Evolutionary conservation across 164 flowering plant species (phyloP).

Genomic region (Piper betle): DNA sequence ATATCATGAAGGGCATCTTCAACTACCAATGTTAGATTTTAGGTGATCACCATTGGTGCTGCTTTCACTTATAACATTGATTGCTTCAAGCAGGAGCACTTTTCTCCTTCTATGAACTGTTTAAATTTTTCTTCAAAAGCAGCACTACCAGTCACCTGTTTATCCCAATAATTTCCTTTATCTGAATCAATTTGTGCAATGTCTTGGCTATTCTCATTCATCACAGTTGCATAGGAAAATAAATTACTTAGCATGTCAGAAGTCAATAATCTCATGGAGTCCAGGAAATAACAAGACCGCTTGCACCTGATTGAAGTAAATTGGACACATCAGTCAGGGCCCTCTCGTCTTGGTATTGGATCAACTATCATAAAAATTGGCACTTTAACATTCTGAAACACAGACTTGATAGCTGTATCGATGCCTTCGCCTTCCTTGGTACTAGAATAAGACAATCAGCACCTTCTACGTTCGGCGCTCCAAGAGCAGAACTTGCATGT

Average conservation of each 20-base stretch:
- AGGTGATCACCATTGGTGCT: slow-evolving; percentile 91
- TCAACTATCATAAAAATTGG: slow-evolving; percentile 47
- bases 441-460: slow-evolving; percentile 71
- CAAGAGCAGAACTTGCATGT: slow-evolving; percentile 40
- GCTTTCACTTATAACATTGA: slow-evolving; percentile 58
- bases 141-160: slow-evolving; percentile 32
- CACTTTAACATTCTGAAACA: slow-evolving; percentile 41
- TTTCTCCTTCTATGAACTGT: slow-evolving; percentile 55
- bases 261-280: slow-evolving; percentile 30
- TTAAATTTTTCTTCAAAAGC: slow-evolving; percentile 54
- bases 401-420: slow-evolving; percentile 18
- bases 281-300: slow-evolving; percentile 66
- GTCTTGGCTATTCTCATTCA: slow-evolving; percentile 11
- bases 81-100: slow-evolving; percentile 47
- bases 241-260: slow-evolving; percentile 33
- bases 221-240: slow-evolving; percentile 15
- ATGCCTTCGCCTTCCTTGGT: slow-evolving; percentile 13
- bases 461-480: slow-evolving; percentile 74
- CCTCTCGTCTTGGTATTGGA: slow-evolving; percentile 11
- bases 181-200: slow-evolving; percentile 13
- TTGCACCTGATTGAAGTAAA: slow-evolving; percentile 51
- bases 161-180: slow-evolving; percentile 16
- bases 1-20: slow-evolving; percentile 17
- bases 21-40: slow-evolving; percentile 46
- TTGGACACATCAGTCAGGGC: slow-evolving; percentile 16